phyloP scores from a whole-genome alignment of 768 basidiomycete species.

The Rhodotorula diobovata region DNA sequence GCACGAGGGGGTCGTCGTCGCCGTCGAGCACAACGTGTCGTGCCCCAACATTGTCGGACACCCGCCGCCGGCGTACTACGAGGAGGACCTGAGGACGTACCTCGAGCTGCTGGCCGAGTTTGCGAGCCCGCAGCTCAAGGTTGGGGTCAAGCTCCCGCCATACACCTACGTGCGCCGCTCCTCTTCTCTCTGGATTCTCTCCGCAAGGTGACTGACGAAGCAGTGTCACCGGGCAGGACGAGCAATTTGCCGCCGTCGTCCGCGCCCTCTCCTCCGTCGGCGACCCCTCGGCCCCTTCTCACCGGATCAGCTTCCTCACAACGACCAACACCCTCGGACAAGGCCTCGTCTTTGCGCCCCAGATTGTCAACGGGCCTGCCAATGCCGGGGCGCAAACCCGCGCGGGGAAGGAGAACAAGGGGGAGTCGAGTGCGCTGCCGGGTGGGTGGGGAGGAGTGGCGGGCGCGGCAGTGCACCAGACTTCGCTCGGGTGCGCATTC shows the following conservation, averaged over 20 bases:
- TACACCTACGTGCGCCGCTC: conserved; percentile 53
- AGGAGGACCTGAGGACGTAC: conserved; percentile 47
- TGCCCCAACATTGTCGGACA: neutral
- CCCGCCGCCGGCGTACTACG: conserved; percentile 1
- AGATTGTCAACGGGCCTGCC: conserved; percentile 46
- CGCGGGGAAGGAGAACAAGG: conserved; percentile 16
- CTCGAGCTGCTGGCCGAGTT: conserved; percentile 58
- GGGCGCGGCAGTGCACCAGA: conserved; percentile 67
- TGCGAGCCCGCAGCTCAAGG: conserved; percentile 55
- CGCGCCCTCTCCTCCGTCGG: conserved; percentile 53
- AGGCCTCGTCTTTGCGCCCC: conserved; percentile 60
- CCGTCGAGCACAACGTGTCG: conserved; percentile 45
- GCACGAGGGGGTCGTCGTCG: no score
- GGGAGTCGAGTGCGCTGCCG: conserved; percentile 58
- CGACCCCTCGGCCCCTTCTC: conserved; percentile 18
- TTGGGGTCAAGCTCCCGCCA: conserved; percentile 76
- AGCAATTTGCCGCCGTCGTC: conserved; percentile 61
- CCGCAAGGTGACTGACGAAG: neutral
- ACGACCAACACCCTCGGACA: conserved; percentile 77
- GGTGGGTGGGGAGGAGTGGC: conserved; percentile 66
- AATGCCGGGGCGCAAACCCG: conserved; percentile 2
- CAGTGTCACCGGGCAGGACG: conserved; percentile 26
- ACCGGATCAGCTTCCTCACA: conserved; percentile 68
- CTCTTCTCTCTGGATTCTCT: neutral
- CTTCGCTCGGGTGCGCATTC: conserved; percentile 73